Conservation (phyloP, 1,284 basidiomycete species). For the Phylloboletellus chloephorus region DNA sequence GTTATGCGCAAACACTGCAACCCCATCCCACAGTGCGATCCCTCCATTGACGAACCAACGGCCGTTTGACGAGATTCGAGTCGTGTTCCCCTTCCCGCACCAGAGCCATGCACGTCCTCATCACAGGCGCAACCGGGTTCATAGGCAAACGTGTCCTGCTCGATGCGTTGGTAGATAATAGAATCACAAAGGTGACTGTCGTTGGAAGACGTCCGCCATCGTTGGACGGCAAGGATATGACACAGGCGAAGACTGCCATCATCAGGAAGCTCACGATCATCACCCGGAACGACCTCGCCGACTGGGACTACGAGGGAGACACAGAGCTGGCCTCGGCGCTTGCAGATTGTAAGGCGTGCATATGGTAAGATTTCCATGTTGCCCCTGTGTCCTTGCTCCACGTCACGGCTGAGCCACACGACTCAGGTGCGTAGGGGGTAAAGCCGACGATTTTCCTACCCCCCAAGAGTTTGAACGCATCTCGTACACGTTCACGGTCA, state of each 20-base stretch:
- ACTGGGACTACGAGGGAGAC: constrained; percentile 26
- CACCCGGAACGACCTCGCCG: constrained; percentile 23
- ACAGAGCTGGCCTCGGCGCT: constrained; percentile 20
- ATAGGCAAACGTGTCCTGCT: constrained; percentile 22
- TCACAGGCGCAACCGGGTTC: constrained; percentile 28
- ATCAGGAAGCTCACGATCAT: constrained; percentile 22
- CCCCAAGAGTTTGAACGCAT: constrained; percentile 25
- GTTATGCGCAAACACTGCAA: no score
- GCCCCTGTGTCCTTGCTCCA: not conserved
- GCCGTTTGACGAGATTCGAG: not conserved
- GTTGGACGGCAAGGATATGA: constrained; percentile 18
- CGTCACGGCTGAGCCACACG: not conserved
- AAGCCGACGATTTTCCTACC: constrained; percentile 18
- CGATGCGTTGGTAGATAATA: constrained; percentile 18
- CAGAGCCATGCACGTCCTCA: constrained; percentile 22
- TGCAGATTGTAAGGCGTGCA: constrained; percentile 22
- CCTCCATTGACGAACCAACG: not conserved
- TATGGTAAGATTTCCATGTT: constrained; percentile 17
- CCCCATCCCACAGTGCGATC: no score
- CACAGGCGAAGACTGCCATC: constrained; percentile 14
- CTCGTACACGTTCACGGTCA: constrained; percentile 25
- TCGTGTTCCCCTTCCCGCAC: not conserved
- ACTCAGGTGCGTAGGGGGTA: constrained; percentile 26
- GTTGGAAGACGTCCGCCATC: constrained; percentile 22
- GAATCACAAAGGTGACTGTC: constrained; percentile 25